Percentiles rank a stretch among this genome's conserved stretches.
These are phyloP conservation scores for Euphorbia tirucalli DNA, from an alignment of 345 rosid genomes.

Conservation along the genomic window DNA sequence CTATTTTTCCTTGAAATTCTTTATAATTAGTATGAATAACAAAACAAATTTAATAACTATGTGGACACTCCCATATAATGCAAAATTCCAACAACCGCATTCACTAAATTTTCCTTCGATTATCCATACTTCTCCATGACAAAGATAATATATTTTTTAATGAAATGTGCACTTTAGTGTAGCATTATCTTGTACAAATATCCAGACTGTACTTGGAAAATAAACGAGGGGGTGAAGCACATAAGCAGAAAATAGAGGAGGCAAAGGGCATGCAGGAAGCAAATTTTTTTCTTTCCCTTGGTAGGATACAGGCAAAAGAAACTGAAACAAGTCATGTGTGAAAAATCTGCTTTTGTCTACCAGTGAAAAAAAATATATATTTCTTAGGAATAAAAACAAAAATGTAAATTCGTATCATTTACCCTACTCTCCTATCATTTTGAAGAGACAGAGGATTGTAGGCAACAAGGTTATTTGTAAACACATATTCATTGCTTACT, in stretches of 20 bases:
- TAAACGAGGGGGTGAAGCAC: too few relatives aligned
- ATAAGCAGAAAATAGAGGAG: too few relatives aligned
- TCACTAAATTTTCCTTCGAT: background rate
- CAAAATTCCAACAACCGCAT: background rate
- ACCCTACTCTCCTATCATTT: background rate
- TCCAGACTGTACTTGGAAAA: too few relatives aligned
- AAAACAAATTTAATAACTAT: background rate
- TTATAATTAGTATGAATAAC: background rate
- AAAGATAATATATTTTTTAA: background rate
- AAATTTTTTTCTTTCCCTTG: too few relatives aligned
- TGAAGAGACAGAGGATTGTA: background rate
- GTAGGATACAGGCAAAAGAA: background rate
- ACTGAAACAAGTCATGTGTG: background rate
- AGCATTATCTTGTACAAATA: background rate
- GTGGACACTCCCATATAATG: background rate
- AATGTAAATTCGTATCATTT: background rate
- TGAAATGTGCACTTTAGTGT: background rate
- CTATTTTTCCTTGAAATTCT: too few relatives aligned
- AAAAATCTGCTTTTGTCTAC: background rate
- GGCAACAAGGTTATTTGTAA: background rate
- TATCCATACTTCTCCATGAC: background rate
- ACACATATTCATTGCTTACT: background rate
- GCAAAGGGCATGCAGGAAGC: too few relatives aligned
- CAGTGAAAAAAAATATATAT: background rate
- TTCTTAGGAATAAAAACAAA: background rate